A percentile compares a stretch with the other conserved stretches of the same genome.
phyloP scores from a whole-genome alignment of 2,329 filamentous ascomycete genomes.

The Fusarium sp. region DNA sequence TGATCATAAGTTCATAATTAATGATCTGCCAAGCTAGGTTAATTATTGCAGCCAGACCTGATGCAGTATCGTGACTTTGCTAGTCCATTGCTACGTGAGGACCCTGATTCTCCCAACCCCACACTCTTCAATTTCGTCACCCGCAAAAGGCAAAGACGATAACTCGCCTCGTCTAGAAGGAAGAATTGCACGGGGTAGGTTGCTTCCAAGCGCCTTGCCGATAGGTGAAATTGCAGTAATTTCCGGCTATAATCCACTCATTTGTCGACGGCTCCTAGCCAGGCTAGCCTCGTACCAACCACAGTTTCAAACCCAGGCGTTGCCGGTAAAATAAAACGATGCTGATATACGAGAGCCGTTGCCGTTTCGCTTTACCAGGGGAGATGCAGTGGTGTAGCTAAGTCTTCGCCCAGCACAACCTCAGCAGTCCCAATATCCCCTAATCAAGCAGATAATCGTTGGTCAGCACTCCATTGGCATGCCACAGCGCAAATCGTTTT shows the following conservation, averaged over 20 bases:
- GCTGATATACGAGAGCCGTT: background rate
- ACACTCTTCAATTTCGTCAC: slow-evolving; percentile 20
- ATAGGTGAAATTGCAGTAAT: slow-evolving; percentile 31
- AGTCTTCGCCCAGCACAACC: slow-evolving; percentile 67
- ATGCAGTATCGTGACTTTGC: slow-evolving; percentile 27
- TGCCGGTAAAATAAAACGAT: background rate
- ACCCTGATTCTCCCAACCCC: slow-evolving; percentile 38
- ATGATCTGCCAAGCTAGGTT: slow-evolving; percentile 17
- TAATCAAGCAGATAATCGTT: slow-evolving; percentile 24
- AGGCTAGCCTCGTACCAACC: background rate
- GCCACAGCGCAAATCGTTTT: background rate
- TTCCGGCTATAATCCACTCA: slow-evolving; percentile 16
- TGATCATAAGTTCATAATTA: slow-evolving; percentile 20
- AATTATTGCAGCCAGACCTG: slow-evolving; percentile 2
- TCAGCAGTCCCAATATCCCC: slow-evolving; percentile 78
- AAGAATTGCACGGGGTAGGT: background rate
- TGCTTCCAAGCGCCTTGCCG: slow-evolving; percentile 1
- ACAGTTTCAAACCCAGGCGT: background rate
- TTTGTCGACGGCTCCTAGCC: background rate
- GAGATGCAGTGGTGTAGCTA: slow-evolving; percentile 72
- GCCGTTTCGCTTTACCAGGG: slow-evolving; percentile 63
- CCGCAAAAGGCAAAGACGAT: slow-evolving; percentile 4
- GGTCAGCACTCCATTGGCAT: slow-evolving; percentile 13
- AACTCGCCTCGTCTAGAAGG: slow-evolving; percentile 21
- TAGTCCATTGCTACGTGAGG: slow-evolving; percentile 17